Percentiles rank a stretch among this genome's conserved stretches.
phyloP scores from a whole-genome alignment of 306 rosid genomes.

The Prunus kanzakura region DNA sequence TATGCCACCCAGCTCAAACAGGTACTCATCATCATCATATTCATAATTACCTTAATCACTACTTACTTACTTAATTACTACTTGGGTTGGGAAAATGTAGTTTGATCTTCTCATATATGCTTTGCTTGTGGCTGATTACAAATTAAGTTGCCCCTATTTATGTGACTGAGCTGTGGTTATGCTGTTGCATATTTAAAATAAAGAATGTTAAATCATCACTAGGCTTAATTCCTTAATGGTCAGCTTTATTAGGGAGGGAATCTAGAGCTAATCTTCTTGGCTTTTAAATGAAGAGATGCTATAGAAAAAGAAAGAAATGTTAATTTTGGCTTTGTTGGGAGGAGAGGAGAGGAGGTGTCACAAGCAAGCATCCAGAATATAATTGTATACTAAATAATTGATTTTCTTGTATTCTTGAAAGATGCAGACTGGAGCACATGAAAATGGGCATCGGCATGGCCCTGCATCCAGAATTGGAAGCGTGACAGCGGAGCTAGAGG shows the following conservation, averaged over 20 bases:
- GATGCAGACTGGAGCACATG: slow-evolving; percentile 48
- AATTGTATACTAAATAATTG: no score
- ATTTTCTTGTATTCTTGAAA: background rate
- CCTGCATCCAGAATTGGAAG: slow-evolving; percentile 38
- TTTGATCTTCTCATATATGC: background rate
- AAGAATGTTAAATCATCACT: background rate
- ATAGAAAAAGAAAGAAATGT: background rate
- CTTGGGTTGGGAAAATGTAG: no score
- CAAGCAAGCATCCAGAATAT: slow-evolving; percentile 1
- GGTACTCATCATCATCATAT: slow-evolving; percentile 34
- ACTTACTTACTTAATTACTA: no score
- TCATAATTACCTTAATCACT: no score
- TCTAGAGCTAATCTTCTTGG: slow-evolving; percentile 6
- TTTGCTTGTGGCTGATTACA: slow-evolving; percentile 39
- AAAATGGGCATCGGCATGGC: slow-evolving; percentile 22
- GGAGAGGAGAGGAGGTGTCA: background rate
- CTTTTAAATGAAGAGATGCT: slow-evolving; percentile 26
- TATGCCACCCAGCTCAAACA: slow-evolving; percentile 58
- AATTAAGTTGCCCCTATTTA: slow-evolving; percentile 11
- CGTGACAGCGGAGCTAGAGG: slow-evolving; percentile 64
- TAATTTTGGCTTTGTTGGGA: background rate
- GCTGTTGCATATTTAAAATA: background rate
- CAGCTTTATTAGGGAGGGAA: slow-evolving; percentile 24
- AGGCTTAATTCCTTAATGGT: background rate
- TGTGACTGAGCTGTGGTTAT: background rate